Evolutionary conservation across 768 basidiomycete genomes (phyloP).

Genomic region (Strobilomyces dryophilus): DNA sequence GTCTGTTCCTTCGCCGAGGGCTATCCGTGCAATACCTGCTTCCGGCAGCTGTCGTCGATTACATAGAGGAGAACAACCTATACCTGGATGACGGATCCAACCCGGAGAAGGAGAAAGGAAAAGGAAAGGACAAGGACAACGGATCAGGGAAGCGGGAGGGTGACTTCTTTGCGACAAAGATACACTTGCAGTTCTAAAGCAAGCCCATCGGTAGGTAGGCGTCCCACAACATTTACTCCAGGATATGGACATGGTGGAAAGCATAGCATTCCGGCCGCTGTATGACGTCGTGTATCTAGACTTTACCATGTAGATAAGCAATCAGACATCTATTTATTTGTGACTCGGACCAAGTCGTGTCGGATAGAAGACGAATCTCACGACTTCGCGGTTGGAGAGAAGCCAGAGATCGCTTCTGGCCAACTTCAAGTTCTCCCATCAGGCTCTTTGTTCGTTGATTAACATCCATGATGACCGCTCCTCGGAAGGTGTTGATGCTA

Average conservation of each 20-base stretch:
- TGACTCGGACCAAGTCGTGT: too few relatives aligned
- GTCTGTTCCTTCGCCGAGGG: slow-evolving; percentile 73
- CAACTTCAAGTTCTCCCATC: background rate
- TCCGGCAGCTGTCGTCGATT: slow-evolving; percentile 87
- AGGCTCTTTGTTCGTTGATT: background rate
- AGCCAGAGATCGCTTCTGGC: background rate
- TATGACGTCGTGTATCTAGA: background rate
- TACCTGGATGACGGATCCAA: slow-evolving; percentile 58
- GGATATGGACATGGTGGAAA: background rate
- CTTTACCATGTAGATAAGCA: background rate
- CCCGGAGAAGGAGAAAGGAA: slow-evolving; percentile 36
- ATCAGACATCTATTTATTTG: too few relatives aligned
- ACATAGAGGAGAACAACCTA: slow-evolving; percentile 82
- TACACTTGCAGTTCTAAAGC: slow-evolving; percentile 6
- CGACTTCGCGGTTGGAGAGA: background rate
- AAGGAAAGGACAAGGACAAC: slow-evolving; percentile 35
- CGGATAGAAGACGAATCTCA: background rate
- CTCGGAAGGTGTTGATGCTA: slow-evolving; percentile 41
- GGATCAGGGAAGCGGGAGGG: slow-evolving; percentile 28
- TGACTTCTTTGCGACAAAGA: slow-evolving; percentile 10
- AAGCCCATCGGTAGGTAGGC: background rate
- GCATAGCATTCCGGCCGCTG: background rate
- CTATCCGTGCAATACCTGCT: slow-evolving; percentile 87
- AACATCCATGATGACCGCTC: slow-evolving; percentile 13
- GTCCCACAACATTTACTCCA: background rate